These are phyloP conservation scores for Kwoniella dejecticola DNA, from an alignment of 768 basidiomycete species.

Conservation along the genomic window DNA sequence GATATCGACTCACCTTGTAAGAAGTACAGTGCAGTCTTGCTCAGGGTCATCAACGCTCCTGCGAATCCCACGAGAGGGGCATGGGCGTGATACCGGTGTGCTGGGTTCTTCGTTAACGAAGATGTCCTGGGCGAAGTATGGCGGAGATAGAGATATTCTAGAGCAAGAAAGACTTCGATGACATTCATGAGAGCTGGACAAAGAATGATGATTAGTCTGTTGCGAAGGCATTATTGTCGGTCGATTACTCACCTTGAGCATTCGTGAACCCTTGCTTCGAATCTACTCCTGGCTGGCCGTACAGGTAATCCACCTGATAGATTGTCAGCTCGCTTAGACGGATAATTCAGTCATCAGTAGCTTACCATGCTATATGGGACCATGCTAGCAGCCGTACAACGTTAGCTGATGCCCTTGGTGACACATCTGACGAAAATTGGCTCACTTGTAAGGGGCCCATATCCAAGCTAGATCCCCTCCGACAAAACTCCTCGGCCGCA, in stretches of 20 bases:
- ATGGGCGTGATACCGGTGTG: constrained; percentile 57
- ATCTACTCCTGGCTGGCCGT: constrained; percentile 69
- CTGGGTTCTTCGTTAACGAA: constrained; percentile 6
- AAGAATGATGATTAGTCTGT: not conserved
- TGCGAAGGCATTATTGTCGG: not conserved
- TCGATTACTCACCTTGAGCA: constrained; percentile 69
- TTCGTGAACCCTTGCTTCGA: constrained; percentile 76
- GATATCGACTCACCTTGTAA: constrained; percentile 76
- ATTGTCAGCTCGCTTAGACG: not conserved
- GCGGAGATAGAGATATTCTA: constrained; percentile 73
- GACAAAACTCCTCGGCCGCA: constrained; percentile 75
- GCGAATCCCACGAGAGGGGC: constrained; percentile 76
- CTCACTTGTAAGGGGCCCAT: constrained; percentile 74
- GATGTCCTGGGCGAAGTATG: constrained; percentile 62
- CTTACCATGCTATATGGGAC: constrained; percentile 29
- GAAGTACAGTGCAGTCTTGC: constrained; percentile 83
- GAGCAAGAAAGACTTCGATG: constrained; percentile 73
- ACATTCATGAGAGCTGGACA: constrained; percentile 72
- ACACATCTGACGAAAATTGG: not conserved
- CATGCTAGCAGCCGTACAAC: constrained; percentile 12
- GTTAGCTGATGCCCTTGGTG: not conserved
- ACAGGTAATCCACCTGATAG: constrained; percentile 61
- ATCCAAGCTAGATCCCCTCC: constrained; percentile 91
- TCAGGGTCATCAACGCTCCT: constrained; percentile 73
- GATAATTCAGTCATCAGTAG: too few species aligned